Percentiles rank a stretch among this genome's conserved stretches.
Evolutionary conservation across 352 stramenopile genomes (phyloP).

Genomic region (Plasmopara muralis): DNA sequence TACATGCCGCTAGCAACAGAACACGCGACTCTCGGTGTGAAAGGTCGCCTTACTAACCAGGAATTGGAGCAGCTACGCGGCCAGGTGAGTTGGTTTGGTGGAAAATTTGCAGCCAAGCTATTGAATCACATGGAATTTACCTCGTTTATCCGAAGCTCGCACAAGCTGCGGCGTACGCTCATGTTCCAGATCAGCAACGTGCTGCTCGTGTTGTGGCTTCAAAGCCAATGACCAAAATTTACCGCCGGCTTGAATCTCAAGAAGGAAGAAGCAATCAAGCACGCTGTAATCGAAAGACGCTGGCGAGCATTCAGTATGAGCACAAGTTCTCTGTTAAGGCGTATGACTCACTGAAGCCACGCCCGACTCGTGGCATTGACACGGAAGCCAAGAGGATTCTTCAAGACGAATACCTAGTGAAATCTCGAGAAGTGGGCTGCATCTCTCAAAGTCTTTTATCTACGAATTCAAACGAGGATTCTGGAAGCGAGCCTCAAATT

Average conservation of each 20-base stretch:
- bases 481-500: constrained; percentile 8
- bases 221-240: constrained; percentile 59
- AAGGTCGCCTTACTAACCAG: constrained; percentile 52
- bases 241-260: constrained; percentile 28
- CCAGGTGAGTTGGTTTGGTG: too few species aligned
- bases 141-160: constrained; percentile 31
- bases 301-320: constrained; percentile 63
- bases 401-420: constrained; percentile 34
- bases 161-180: constrained; percentile 48
- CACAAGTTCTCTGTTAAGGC: constrained; percentile 30
- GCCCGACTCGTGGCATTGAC: constrained; percentile 28
- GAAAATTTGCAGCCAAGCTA: too few species aligned
- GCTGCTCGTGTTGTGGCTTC: constrained; percentile 9
- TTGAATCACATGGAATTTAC: too few species aligned
- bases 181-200: constrained; percentile 24
- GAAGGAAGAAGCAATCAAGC: constrained; percentile 3
- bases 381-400: constrained; percentile 44
- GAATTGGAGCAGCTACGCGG: constrained; percentile 52
- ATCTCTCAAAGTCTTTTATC: constrained; percentile 19
- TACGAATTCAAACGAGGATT: constrained; percentile 6
- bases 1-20: background rate
- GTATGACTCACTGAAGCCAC: constrained; percentile 27
- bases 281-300: constrained; percentile 39
- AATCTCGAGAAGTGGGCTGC: constrained; percentile 37
- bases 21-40: constrained; percentile 30